Conservation (phyloP, 2,329 filamentous ascomycete species). For the Xylariomycetidae sp. region DNA sequence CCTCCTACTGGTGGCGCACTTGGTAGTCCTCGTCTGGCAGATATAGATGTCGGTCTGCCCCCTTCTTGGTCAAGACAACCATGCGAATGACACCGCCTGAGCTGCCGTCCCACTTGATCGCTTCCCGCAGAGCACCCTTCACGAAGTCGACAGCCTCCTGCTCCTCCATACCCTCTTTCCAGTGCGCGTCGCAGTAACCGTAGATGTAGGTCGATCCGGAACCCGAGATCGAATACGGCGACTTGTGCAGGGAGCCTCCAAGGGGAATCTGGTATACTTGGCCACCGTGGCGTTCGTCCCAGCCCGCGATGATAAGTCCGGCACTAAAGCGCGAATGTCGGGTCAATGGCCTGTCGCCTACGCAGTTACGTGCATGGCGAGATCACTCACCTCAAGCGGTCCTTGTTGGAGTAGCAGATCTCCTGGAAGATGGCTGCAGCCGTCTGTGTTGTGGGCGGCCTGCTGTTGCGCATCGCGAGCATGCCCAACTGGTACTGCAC, state of each 20-base stretch:
- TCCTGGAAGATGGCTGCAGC: slow-evolving; percentile 96
- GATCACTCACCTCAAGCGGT: slow-evolving; percentile 66
- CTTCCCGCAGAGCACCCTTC: slow-evolving; percentile 83
- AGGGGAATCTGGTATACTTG: slow-evolving; percentile 97
- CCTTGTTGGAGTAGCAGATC: slow-evolving; percentile 97
- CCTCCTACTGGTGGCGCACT: slow-evolving; percentile 60
- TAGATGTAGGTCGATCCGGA: slow-evolving; percentile 99
- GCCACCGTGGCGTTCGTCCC: slow-evolving; percentile 89
- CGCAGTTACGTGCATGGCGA: background rate
- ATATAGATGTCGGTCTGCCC: slow-evolving; percentile 90
- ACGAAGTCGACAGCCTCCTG: slow-evolving; percentile 86
- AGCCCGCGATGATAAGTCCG: slow-evolving; percentile 97
- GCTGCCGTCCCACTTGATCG: slow-evolving; percentile 99
- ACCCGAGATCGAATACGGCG: slow-evolving; percentile 89
- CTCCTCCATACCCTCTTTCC: slow-evolving; percentile 92
- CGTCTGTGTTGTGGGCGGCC: slow-evolving; percentile 87
- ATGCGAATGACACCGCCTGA: slow-evolving; percentile 97
- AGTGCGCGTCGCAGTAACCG: slow-evolving; percentile 95
- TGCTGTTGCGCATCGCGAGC: slow-evolving; percentile 85
- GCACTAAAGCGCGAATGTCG: slow-evolving; percentile 52
- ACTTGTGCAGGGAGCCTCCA: slow-evolving; percentile 95
- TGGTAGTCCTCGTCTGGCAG: slow-evolving; percentile 87
- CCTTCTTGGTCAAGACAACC: slow-evolving; percentile 88
- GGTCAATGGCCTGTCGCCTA: no score
- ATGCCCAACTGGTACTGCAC: slow-evolving; percentile 94